phyloP scores from a whole-genome alignment of 768 basidiomycete genomes.

The Agaricus blazei region DNA sequence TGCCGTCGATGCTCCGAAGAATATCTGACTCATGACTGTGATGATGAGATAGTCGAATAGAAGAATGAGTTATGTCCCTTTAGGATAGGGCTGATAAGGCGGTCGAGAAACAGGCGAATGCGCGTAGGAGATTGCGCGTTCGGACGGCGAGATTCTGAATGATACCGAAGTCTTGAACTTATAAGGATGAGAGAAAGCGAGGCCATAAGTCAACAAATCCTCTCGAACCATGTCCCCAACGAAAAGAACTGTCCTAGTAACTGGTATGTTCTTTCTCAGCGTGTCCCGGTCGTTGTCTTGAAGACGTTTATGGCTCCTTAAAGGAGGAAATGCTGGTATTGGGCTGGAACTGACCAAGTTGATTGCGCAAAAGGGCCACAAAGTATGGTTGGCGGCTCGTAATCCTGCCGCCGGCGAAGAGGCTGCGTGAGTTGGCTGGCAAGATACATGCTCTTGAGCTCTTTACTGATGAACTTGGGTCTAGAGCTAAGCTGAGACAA shows the following conservation, averaged over 20 bases:
- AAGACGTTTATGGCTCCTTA: not conserved
- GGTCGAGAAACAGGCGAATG: no score
- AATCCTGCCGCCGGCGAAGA: slow-evolving; percentile 33
- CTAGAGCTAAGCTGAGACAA: slow-evolving; percentile 25
- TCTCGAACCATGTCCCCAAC: not conserved
- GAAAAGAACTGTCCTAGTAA: slow-evolving; percentile 33
- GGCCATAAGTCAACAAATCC: no score
- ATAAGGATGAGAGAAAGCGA: not conserved
- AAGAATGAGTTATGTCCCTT: no score
- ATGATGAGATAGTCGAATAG: no score
- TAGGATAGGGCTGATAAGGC: no score
- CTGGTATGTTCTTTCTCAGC: slow-evolving; percentile 20
- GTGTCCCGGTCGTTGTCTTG: not conserved
- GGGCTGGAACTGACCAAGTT: slow-evolving; percentile 40
- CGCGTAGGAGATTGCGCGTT: no score
- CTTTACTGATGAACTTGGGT: not conserved
- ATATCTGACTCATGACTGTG: no score
- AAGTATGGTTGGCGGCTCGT: slow-evolving; percentile 39
- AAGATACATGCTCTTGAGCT: not conserved
- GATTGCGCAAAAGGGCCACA: slow-evolving; percentile 37
- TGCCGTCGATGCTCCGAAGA: no score
- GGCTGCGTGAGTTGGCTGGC: slow-evolving; percentile 27
- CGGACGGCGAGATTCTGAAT: not conserved
- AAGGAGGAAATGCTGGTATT: slow-evolving; percentile 41
- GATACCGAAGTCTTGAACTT: not conserved